These are phyloP conservation scores for Clavariopsis aquatica DNA, from an alignment of 495 filamentous ascomycete genomes.

Conservation along the genomic window DNA sequence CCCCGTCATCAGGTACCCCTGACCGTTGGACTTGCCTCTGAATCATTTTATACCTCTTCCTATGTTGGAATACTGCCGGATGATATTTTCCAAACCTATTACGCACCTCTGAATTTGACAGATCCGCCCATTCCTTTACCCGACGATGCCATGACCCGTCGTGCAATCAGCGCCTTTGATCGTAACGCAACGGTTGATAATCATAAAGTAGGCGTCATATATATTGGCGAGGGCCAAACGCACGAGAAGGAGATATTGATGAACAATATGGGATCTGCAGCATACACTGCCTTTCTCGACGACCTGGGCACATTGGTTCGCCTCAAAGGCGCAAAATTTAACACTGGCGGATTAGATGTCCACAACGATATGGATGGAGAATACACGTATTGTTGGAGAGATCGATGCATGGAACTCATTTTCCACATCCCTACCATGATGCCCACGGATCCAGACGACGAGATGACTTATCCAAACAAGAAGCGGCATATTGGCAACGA, in stretches of 20 bases:
- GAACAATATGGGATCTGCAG: constrained; percentile 77
- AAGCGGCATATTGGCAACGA: constrained; percentile 97
- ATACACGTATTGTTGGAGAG: constrained; percentile 88
- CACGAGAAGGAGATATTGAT: constrained; percentile 78
- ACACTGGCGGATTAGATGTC: constrained; percentile 89
- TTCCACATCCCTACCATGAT: constrained; percentile 97
- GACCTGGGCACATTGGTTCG: constrained; percentile 77
- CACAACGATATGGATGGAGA: constrained; percentile 74
- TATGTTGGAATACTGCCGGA: constrained; percentile 68
- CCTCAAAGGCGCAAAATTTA: constrained; percentile 80
- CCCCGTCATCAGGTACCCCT: constrained; percentile 66
- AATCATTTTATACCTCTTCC: constrained; percentile 46
- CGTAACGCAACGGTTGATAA: constrained; percentile 88
- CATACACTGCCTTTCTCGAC: constrained; percentile 81
- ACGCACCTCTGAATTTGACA: constrained; percentile 55
- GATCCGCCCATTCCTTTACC: constrained; percentile 64
- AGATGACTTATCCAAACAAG: constrained; percentile 76
- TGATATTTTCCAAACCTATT: constrained; percentile 79
- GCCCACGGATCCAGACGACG: constrained; percentile 78
- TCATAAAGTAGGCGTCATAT: constrained; percentile 93
- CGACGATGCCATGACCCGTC: constrained; percentile 74
- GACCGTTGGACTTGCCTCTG: constrained; percentile 51
- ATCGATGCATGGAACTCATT: constrained; percentile 90
- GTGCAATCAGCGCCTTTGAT: constrained; percentile 80
- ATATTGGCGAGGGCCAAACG: constrained; percentile 80